Conservation (phyloP, 495 filamentous ascomycete species). For the Pyronema omphalodes region DNA sequence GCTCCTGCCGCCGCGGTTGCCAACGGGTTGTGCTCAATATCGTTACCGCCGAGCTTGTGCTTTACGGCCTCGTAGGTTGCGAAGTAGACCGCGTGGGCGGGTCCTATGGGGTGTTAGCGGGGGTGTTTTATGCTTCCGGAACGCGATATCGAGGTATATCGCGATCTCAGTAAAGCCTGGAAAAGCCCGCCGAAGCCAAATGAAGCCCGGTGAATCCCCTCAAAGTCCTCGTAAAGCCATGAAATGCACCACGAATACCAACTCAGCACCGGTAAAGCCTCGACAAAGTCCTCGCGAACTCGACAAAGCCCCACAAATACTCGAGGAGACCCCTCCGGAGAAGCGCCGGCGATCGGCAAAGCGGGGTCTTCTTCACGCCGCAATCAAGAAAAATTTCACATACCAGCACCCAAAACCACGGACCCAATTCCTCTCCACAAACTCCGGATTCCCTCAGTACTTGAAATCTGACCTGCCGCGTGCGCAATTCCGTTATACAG, state of each 20-base stretch:
- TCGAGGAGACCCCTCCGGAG: too few species aligned
- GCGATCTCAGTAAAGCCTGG: not conserved
- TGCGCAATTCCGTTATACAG: slow-evolving; percentile 85
- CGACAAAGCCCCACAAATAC: too few species aligned
- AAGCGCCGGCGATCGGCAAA: too few species aligned
- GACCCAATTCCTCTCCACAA: slow-evolving; percentile 95
- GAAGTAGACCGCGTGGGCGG: slow-evolving; percentile 95
- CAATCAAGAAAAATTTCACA: slow-evolving; percentile 20
- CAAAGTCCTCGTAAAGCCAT: too few species aligned
- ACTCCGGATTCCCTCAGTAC: slow-evolving; percentile 70
- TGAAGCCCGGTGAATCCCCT: too few species aligned
- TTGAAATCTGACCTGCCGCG: slow-evolving; percentile 76
- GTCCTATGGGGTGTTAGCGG: slow-evolving; percentile 37
- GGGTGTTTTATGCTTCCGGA: too few species aligned
- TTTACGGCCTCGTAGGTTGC: slow-evolving; percentile 95
- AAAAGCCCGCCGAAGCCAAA: not conserved
- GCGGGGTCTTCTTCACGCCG: not conserved
- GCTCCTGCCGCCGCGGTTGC: slow-evolving; percentile 88
- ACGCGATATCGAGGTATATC: slow-evolving; percentile 11
- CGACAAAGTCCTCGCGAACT: too few species aligned
- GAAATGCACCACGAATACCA: too few species aligned
- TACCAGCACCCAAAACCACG: slow-evolving; percentile 88
- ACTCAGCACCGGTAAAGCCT: too few species aligned
- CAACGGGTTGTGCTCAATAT: slow-evolving; percentile 75
- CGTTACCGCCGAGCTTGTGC: slow-evolving; percentile 85